Base-by-base conservation (phyloP, 129 eudicot genomes). In the Dittrichia graveolens region DNA sequence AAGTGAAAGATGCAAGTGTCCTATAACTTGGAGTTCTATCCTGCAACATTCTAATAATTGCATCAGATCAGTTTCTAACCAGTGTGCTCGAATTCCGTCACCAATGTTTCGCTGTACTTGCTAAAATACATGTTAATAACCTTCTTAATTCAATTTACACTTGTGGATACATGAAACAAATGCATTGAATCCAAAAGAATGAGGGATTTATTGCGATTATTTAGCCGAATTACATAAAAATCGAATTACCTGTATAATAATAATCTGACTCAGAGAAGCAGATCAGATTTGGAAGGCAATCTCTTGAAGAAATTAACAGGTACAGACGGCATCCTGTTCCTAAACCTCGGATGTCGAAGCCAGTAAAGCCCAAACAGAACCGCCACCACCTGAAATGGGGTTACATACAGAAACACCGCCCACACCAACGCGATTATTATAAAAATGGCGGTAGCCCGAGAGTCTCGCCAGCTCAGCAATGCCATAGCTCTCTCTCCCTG, bases 261-360 rank as follows among this genome's bases (percentile, higher is more conserved):
- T 18, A 61, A 39, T 41, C 42, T 5, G 44, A 62, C 31, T 78
- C 66, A 78, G 34, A 93, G 85, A 74, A 93, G 95, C 77, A 77
- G 67, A 74, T 92, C 98, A 16, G 98, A 77, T 68, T 76, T 89
- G 7, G 98, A 53, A 7, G 96, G 94, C 73, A 93, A 65, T 79
- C 96, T 89, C 83, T 81, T 93, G 85, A 93, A 93, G 80, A 93
- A 93, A 52, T 89, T 93, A 60, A 78, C 85, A 24, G 95, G 96
- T 6, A 84, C 91, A 3, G 98, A 90, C 10, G 98, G 98, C 88
- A 83, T 9, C 92, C 68, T 80, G 82, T 65, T 68, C 72, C 98
- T 78, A 71, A 93, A 82, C 75, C 90, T 77, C 2, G 98, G 98
- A 70, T 93, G 98, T 41, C 98, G 85, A 49, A 93, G 69, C 85